phyloP scores from a whole-genome alignment of 768 basidiomycete genomes.

The Lentinula sp. region DNA sequence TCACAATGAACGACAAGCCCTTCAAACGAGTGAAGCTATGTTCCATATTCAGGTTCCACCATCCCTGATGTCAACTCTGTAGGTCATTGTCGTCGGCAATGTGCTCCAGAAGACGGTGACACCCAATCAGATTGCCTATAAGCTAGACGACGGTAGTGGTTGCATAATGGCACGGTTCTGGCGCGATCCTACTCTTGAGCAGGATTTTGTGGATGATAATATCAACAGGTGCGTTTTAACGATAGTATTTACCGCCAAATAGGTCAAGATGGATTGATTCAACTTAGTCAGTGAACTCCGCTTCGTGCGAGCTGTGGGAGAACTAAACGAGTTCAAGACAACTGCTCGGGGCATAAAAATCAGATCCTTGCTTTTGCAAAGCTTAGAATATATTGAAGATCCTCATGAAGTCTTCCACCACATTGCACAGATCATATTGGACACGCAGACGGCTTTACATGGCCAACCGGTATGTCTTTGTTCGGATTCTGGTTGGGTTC shows the following conservation, averaged over 20 bases:
- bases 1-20: constrained; percentile 14
- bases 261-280: not conserved
- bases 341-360: not conserved
- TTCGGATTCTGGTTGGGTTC: not conserved
- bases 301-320: constrained; percentile 5
- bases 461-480: not conserved
- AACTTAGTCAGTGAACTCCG: constrained; percentile 1
- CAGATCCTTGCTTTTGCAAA: not conserved
- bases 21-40: constrained; percentile 10
- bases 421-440: not conserved
- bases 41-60: not conserved
- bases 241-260: not conserved
- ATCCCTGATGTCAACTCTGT: not conserved
- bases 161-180: not conserved
- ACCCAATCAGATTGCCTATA: not conserved
- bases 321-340: not conserved
- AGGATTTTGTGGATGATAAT: not conserved
- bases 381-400: not conserved
- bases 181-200: not conserved
- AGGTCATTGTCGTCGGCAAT: not conserved
- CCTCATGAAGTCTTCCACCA: not conserved
- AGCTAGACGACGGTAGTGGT: constrained; percentile 2
- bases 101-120: not conserved
- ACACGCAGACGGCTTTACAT: not conserved
- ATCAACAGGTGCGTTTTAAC: not conserved